A percentile compares a stretch with the other conserved stretches of the same genome.
phyloP scores from a whole-genome alignment of 495 filamentous ascomycete species.

The Tuber brumale region DNA sequence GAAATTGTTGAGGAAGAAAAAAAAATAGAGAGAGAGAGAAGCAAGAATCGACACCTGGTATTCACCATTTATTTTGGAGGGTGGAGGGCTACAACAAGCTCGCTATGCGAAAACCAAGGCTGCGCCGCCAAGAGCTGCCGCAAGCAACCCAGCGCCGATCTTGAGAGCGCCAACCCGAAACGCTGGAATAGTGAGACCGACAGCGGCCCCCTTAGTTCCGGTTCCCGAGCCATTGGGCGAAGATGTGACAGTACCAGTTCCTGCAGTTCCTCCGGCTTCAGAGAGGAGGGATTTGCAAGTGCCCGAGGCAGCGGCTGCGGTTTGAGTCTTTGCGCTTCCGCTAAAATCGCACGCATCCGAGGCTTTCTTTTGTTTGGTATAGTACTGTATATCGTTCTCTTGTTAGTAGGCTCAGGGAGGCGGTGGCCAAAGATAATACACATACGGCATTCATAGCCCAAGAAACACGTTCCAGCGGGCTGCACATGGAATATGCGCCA shows the following conservation, averaged over 20 bases:
- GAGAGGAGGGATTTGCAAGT: constrained; percentile 52
- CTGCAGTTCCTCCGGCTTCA: constrained; percentile 55
- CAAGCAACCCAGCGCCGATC: constrained; percentile 32
- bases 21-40: neutral
- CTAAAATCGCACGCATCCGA: constrained; percentile 68
- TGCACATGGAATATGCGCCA: constrained; percentile 89
- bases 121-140: constrained; percentile 31
- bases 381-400: constrained; percentile 51
- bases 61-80: neutral
- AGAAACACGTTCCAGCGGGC: constrained; percentile 64
- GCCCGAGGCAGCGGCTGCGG: constrained; percentile 48
- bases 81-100: neutral
- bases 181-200: constrained; percentile 31
- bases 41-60: neutral
- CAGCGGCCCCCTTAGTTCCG: constrained; percentile 47
- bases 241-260: constrained; percentile 59
- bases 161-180: constrained; percentile 32
- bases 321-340: constrained; percentile 53
- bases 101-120: constrained; percentile 17
- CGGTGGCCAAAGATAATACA: neutral
- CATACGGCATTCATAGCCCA: constrained; percentile 62
- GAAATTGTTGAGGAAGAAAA: neutral
- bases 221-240: constrained; percentile 48
- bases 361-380: constrained; percentile 54
- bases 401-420: neutral